These are phyloP conservation scores for Dittrichia graveolens DNA, from an alignment of 129 eudicot species.

Conservation along the genomic window DNA sequence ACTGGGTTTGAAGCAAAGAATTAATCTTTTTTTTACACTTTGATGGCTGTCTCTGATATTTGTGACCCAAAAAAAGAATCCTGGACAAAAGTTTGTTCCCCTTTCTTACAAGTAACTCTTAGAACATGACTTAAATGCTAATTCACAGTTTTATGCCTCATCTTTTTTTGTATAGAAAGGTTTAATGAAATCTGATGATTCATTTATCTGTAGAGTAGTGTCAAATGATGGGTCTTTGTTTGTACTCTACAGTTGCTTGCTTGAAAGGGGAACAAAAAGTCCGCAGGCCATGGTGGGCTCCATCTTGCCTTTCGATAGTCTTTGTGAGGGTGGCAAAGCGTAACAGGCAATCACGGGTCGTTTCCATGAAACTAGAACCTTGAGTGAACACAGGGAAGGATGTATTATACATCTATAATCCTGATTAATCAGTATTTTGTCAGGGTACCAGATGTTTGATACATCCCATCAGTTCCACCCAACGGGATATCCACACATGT, in stretches of 20 bases:
- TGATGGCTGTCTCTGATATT: too few relatives aligned
- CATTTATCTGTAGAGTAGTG: background rate
- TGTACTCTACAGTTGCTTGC: constrained; percentile 71
- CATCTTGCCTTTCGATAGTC: constrained; percentile 76
- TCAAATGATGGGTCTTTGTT: constrained; percentile 2
- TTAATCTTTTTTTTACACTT: too few relatives aligned
- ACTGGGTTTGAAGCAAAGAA: too few relatives aligned
- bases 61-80: too few relatives aligned
- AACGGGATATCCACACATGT: constrained; percentile 34
- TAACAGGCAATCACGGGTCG: constrained; percentile 90
- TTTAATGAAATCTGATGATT: background rate
- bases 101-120: background rate
- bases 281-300: constrained; percentile 99
- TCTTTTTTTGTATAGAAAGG: background rate
- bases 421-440: constrained; percentile 3
- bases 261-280: constrained; percentile 98
- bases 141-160: background rate
- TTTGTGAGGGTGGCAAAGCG: constrained; percentile 86
- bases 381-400: constrained; percentile 38
- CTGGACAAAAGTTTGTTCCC: too few relatives aligned
- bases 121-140: background rate
- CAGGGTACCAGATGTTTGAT: constrained; percentile 25
- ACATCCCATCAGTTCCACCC: constrained; percentile 27
- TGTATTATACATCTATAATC: constrained; percentile 30
- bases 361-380: constrained; percentile 96